These are phyloP conservation scores for Russula emetica DNA, from an alignment of 768 basidiomycete species.

Conservation along the genomic window DNA sequence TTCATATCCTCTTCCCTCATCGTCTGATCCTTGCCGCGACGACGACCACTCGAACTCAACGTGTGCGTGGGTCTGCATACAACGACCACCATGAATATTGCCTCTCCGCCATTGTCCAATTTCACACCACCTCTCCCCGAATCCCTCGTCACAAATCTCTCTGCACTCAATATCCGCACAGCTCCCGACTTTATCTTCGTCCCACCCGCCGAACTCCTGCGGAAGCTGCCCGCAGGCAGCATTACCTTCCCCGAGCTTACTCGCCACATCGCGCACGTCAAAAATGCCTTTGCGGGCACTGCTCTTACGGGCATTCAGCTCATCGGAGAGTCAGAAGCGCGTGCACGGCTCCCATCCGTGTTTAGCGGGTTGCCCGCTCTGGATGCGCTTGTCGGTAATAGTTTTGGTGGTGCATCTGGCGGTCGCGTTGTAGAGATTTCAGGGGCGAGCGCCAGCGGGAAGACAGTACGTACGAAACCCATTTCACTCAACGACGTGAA, in stretches of 20 bases:
- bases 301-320: slow-evolving; percentile 35
- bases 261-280: slow-evolving; percentile 20
- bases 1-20: background rate
- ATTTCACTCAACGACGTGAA: background rate
- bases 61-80: background rate
- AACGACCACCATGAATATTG: slow-evolving; percentile 11
- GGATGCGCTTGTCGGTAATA: slow-evolving; percentile 48
- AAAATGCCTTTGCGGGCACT: slow-evolving; percentile 4
- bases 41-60: background rate
- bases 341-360: slow-evolving; percentile 31
- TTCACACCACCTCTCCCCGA: slow-evolving; percentile 20
- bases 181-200: slow-evolving; percentile 21
- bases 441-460: slow-evolving; percentile 60
- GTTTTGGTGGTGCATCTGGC: slow-evolving; percentile 37
- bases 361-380: slow-evolving; percentile 44
- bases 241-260: slow-evolving; percentile 22
- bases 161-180: slow-evolving; percentile 21
- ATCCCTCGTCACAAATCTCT: slow-evolving; percentile 15
- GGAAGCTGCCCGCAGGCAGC: slow-evolving; percentile 21
- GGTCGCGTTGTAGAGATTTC: slow-evolving; percentile 62
- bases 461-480: slow-evolving; percentile 54
- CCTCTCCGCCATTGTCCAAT: slow-evolving; percentile 14
- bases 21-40: background rate
- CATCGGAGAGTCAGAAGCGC: slow-evolving; percentile 29
- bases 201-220: slow-evolving; percentile 9